Evolutionary conservation across 2,329 filamentous ascomycete genomes (phyloP).

Genomic region (Paraconiothyrium sp.): DNA sequence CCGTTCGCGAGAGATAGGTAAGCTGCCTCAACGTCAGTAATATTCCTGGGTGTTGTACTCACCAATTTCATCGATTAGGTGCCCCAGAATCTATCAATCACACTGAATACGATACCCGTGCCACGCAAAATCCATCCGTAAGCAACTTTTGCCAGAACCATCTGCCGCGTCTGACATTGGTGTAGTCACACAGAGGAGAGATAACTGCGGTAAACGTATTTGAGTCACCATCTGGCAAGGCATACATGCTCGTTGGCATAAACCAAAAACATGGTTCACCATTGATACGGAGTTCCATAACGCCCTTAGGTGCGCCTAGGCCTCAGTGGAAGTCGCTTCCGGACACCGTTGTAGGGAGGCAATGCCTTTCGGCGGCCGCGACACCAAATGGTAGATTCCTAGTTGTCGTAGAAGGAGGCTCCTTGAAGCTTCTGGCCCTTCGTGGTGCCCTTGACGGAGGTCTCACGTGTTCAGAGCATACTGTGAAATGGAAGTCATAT

Average conservation of each 20-base stretch:
- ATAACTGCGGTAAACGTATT: conserved; percentile 29
- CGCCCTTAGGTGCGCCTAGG: conserved; percentile 19
- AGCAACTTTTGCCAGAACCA: conserved; percentile 8
- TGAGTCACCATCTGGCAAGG: conserved; percentile 23
- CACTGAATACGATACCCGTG: neutral
- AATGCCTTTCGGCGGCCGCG: conserved; percentile 24
- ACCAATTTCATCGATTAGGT: neutral
- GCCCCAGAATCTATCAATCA: neutral
- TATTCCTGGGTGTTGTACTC: neutral
- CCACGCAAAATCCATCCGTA: conserved; percentile 23
- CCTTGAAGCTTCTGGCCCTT: conserved; percentile 25
- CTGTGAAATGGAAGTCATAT: conserved; percentile 19
- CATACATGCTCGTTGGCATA: conserved; percentile 32
- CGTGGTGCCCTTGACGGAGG: conserved; percentile 23
- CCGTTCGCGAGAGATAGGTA: conserved; percentile 7
- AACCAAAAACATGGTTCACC: conserved; percentile 29
- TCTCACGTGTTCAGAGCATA: conserved; percentile 22
- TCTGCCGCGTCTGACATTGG: conserved; percentile 17
- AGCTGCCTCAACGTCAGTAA: neutral
- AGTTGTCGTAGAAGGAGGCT: conserved; percentile 25
- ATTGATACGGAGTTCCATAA: conserved; percentile 28
- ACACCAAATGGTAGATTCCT: conserved; percentile 29
- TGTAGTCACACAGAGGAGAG: conserved; percentile 25
- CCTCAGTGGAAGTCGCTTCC: conserved; percentile 21
- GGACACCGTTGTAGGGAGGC: conserved; percentile 18